A percentile compares a stretch with the other conserved stretches of the same genome.
Evolutionary conservation across 352 stramenopile genomes (phyloP).

Genomic region (Phytophthora chlamydospora): DNA sequence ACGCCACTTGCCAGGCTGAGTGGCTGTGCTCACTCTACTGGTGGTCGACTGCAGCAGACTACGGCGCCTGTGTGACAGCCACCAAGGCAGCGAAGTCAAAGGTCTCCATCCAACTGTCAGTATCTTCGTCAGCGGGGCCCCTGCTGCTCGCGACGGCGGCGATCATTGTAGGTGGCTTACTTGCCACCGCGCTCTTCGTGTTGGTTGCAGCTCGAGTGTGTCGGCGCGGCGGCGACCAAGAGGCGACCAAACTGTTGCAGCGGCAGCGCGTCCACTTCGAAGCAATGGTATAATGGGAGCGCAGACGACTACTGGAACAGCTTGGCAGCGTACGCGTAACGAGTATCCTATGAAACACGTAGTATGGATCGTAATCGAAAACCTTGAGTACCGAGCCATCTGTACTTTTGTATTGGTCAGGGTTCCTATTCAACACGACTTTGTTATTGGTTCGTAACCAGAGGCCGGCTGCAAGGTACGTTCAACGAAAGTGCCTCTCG

Average conservation of each 20-base stretch:
- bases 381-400: no score
- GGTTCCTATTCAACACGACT: no score
- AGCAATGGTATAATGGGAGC: conserved; percentile 19
- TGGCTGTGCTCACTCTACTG: conserved; percentile 79
- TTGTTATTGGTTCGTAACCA: no score
- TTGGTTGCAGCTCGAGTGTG: conserved; percentile 29
- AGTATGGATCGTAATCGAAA: no score
- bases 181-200: conserved; percentile 17
- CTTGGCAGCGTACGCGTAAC: no score
- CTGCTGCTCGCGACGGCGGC: conserved; percentile 18
- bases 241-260: conserved; percentile 27
- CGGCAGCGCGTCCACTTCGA: conserved; percentile 35
- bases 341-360: no score
- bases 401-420: no score
- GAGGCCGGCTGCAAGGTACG: no score
- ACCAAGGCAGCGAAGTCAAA: conserved; percentile 23
- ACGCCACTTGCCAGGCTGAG: conserved; percentile 54
- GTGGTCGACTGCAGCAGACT: conserved; percentile 68
- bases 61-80: conserved; percentile 51
- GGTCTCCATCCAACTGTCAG: conserved; percentile 3
- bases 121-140: conserved; percentile 22
- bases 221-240: conserved; percentile 25
- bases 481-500: no score
- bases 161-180: conserved; percentile 26
- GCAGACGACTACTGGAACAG: no score